phyloP scores from a whole-genome alignment of 106 monocot genomes.

The Dendrobium nobile region DNA sequence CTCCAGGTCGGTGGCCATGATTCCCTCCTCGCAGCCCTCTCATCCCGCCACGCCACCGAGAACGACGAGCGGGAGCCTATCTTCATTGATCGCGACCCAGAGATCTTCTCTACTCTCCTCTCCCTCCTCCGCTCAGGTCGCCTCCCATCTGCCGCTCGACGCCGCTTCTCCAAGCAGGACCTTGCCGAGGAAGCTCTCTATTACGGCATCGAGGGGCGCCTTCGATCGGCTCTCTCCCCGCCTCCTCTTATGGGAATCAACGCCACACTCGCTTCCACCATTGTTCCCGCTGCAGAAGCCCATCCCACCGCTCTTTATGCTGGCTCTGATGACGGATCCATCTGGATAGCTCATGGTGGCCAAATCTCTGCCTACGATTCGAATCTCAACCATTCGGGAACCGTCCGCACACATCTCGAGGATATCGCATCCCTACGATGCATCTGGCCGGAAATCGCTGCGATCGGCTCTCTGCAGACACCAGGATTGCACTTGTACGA shows the following conservation, averaged over 20 bases:
- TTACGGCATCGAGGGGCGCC: conserved; percentile 61
- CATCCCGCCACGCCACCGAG: not conserved
- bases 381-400: conserved; percentile 42
- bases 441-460: conserved; percentile 43
- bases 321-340: conserved; percentile 41
- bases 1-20: conserved; percentile 47
- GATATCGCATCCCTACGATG: conserved; percentile 59
- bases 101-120: conserved; percentile 67
- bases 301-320: conserved; percentile 46
- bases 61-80: conserved; percentile 14
- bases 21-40: conserved; percentile 54
- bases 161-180: conserved; percentile 41
- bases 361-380: conserved; percentile 82
- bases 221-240: conserved; percentile 62
- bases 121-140: conserved; percentile 62
- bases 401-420: conserved; percentile 78
- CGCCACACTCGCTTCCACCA: conserved; percentile 42
- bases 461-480: conserved; percentile 38
- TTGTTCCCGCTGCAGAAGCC: conserved; percentile 52
- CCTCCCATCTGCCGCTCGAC: conserved; percentile 42
- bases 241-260: conserved; percentile 67
- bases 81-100: conserved; percentile 84
- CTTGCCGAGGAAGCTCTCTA: conserved; percentile 68
- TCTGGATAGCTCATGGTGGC: conserved; percentile 87
- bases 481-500: conserved; percentile 89